phyloP scores from a whole-genome alignment of 495 filamentous ascomycete species.

The Trichoderma asperelloides region DNA sequence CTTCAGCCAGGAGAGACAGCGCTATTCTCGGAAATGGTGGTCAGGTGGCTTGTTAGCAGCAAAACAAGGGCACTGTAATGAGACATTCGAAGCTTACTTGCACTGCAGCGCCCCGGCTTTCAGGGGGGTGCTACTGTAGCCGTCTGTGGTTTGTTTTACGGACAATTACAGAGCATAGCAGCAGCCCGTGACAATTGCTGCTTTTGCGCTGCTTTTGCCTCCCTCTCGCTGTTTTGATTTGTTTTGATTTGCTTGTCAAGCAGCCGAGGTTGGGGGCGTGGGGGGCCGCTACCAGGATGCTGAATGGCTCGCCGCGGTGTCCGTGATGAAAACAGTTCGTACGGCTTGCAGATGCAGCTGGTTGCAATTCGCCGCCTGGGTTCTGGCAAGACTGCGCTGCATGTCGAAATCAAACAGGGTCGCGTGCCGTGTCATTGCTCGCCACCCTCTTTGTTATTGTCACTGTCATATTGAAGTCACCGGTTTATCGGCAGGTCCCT shows the following conservation, averaged over 20 bases:
- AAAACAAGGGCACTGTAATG: background rate
- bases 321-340: too few relatives aligned
- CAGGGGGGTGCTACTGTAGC: background rate
- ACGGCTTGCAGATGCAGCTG: too few relatives aligned
- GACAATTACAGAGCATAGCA: too few relatives aligned
- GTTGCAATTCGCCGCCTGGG: too few relatives aligned
- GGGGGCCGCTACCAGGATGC: too few relatives aligned
- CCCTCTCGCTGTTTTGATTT: background rate
- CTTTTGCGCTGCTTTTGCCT: too few relatives aligned
- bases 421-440: background rate
- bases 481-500: background rate
- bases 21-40: conserved; percentile 5
- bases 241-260: background rate
- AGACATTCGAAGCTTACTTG: conserved; percentile 6
- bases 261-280: background rate
- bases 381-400: too few relatives aligned
- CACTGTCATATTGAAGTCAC: background rate
- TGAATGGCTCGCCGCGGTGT: too few relatives aligned
- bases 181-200: too few relatives aligned
- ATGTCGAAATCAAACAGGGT: background rate
- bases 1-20: background rate
- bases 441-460: background rate
- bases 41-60: background rate
- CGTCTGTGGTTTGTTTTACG: background rate
- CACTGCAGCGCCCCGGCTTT: background rate